Percentiles rank a stretch among this genome's conserved stretches.
Conservation (phyloP, 106 monocot species). For the Dendrobium huoshanense region DNA sequence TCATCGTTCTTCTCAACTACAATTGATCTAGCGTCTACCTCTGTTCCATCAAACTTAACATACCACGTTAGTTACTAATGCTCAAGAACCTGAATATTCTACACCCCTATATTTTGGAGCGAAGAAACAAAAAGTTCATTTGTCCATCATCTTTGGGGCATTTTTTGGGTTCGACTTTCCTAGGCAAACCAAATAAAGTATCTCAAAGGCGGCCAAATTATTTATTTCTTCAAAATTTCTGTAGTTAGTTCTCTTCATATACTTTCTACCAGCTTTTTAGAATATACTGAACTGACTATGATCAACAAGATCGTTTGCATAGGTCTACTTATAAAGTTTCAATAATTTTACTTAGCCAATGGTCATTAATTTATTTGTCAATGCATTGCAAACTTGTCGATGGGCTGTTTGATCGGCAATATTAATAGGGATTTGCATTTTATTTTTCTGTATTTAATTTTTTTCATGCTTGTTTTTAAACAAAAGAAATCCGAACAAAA, state of each 20-base stretch:
- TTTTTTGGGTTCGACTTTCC: neutral
- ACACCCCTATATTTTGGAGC: neutral
- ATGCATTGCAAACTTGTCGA: neutral
- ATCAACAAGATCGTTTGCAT: neutral
- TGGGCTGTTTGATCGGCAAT: no score
- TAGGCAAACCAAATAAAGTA: neutral
- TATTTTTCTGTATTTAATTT: no score
- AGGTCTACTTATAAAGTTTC: neutral
- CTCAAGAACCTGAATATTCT: neutral
- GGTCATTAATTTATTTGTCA: neutral
- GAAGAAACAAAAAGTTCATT: neutral
- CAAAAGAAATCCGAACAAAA: no score
- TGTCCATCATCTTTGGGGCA: neutral
- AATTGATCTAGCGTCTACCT: neutral
- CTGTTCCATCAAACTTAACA: neutral
- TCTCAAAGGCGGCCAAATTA: neutral
- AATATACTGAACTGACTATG: neutral
- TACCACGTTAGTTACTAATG: neutral
- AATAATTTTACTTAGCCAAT: neutral
- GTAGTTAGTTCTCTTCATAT: neutral
- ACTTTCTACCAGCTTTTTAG: neutral
- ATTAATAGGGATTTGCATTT: no score
- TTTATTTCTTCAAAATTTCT: neutral
- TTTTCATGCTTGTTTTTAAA: no score
- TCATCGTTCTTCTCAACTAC: neutral